A percentile compares a stretch with the other conserved stretches of the same genome.
These are phyloP conservation scores for Colletotrichum spinosum DNA, from an alignment of 2,329 filamentous ascomycete species.

Conservation along the genomic window DNA sequence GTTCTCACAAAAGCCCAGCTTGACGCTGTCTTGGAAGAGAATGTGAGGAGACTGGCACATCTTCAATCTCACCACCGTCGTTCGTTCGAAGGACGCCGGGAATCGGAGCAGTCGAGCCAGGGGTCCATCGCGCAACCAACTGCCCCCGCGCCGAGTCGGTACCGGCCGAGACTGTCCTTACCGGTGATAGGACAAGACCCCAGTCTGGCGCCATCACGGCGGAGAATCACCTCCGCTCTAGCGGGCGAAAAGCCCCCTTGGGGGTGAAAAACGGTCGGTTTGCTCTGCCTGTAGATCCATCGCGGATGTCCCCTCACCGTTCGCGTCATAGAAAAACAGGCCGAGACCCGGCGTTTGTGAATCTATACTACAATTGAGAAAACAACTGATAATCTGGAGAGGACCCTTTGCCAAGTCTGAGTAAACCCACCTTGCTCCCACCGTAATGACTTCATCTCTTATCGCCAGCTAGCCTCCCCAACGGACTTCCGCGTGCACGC, in stretches of 20 bases:
- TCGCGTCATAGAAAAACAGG: constrained; percentile 14
- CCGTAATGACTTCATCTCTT: constrained; percentile 21
- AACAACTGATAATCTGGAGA: neutral
- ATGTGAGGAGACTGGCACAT: too few species aligned
- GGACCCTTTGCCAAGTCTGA: neutral
- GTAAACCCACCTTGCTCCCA: neutral
- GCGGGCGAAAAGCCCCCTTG: neutral
- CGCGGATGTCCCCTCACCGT: neutral
- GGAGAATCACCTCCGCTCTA: constrained; percentile 20
- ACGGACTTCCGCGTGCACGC: constrained; percentile 26
- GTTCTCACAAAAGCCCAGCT: too few species aligned
- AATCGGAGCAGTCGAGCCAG: too few species aligned
- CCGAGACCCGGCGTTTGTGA: neutral
- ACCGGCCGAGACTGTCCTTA: constrained; percentile 16
- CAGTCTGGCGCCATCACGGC: constrained; percentile 22
- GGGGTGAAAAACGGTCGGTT: too few species aligned
- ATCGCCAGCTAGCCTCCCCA: constrained; percentile 8
- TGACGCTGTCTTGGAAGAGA: too few species aligned
- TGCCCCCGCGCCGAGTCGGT: constrained; percentile 28
- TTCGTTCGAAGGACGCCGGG: too few species aligned
- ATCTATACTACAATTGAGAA: neutral
- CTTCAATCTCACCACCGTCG: too few species aligned
- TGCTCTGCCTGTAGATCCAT: constrained; percentile 2
- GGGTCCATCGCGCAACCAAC: too few species aligned
- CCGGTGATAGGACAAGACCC: constrained; percentile 29